A percentile compares a stretch with the other conserved stretches of the same genome.
Evolutionary conservation across 139 green algal genomes (phyloP).

Genomic region (Micractinium sp.): DNA sequence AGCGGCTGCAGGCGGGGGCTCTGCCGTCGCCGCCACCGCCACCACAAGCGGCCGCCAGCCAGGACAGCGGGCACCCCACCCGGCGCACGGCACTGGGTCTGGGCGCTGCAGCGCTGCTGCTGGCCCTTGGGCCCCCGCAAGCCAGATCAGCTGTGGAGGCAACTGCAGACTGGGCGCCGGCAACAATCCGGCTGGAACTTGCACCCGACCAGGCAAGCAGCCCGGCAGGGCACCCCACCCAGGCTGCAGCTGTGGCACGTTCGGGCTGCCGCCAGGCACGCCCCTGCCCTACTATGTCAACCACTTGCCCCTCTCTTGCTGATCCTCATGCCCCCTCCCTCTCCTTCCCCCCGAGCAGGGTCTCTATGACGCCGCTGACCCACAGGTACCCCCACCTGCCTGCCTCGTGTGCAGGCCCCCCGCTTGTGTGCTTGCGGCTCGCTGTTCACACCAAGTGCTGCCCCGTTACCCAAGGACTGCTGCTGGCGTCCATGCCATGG

Average conservation of each 20-base stretch:
- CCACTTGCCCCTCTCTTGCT: too few species aligned
- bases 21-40: neutral
- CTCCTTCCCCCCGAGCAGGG: neutral
- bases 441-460: too few species aligned
- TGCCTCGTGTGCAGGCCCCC: too few species aligned
- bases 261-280: too few species aligned
- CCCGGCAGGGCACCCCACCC: too few species aligned
- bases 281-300: too few species aligned
- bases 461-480: too few species aligned
- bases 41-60: neutral
- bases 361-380: conserved; percentile 78
- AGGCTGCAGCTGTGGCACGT: too few species aligned
- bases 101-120: neutral
- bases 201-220: conserved; percentile 63
- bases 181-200: conserved; percentile 51
- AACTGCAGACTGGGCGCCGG: neutral
- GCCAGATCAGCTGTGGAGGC: neutral
- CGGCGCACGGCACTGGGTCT: neutral
- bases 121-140: neutral
- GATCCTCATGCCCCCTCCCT: too few species aligned
- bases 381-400: conserved; percentile 53
- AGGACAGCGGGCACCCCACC: neutral
- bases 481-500: neutral
- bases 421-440: neutral
- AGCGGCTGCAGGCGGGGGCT: too few species aligned